phyloP scores from a whole-genome alignment of 2,329 filamentous ascomycete species.

The Colletotrichum sp. region DNA sequence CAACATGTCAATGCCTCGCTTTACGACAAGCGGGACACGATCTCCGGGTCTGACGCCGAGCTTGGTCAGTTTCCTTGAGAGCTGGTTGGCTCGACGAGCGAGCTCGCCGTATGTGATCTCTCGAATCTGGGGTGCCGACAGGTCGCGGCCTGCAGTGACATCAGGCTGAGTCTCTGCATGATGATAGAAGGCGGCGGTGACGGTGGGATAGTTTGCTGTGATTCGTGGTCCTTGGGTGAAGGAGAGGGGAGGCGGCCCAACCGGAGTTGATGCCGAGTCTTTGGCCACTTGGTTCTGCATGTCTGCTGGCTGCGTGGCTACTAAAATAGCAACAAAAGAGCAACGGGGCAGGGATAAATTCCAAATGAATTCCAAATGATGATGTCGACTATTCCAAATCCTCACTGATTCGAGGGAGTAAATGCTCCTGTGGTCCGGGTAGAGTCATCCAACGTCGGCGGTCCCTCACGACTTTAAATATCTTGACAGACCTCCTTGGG shows the following conservation, averaged over 20 bases:
- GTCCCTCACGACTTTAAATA: slow-evolving; percentile 12
- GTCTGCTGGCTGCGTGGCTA: not conserved
- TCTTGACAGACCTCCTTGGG: not conserved
- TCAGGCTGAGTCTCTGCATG: slow-evolving; percentile 39
- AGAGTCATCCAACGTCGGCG: not conserved
- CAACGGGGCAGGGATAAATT: slow-evolving; percentile 1
- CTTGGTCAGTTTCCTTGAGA: slow-evolving; percentile 43
- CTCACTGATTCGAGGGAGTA: not conserved
- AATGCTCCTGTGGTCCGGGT: slow-evolving; percentile 6
- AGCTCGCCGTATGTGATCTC: slow-evolving; percentile 50
- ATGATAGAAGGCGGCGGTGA: slow-evolving; percentile 23
- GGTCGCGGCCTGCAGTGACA: slow-evolving; percentile 41
- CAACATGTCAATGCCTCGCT: slow-evolving; percentile 60
- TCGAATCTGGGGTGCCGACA: slow-evolving; percentile 26
- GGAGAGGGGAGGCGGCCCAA: not conserved
- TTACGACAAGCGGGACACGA: slow-evolving; percentile 57
- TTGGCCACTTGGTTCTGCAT: not conserved
- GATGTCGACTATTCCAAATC: slow-evolving; percentile 11
- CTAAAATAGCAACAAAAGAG: slow-evolving; percentile 12
- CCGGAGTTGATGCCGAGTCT: slow-evolving; percentile 3
- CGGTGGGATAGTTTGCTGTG: slow-evolving; percentile 3
- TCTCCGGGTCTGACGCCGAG: slow-evolving; percentile 47
- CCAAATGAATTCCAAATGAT: slow-evolving; percentile 6
- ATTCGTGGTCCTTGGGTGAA: slow-evolving; percentile 10
- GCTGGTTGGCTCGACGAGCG: slow-evolving; percentile 42